Base-by-base conservation (phyloP, 257 asterid species). In the Echites panduratus region DNA sequence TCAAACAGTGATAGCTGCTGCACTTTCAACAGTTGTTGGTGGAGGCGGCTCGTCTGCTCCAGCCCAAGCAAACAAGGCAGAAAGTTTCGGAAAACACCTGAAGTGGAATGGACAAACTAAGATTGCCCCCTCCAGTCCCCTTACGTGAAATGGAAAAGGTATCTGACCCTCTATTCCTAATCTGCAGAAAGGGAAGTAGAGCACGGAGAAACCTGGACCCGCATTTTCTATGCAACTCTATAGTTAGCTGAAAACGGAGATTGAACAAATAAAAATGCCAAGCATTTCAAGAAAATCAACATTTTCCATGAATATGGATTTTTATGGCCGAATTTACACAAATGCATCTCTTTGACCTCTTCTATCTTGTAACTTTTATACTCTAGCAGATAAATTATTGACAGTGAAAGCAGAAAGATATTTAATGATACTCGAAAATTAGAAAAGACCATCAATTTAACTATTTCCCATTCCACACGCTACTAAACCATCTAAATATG, bases 1-100 rank as follows among this genome's bases (percentile, higher is more conserved):
- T 44, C 86, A 83, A 52, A 82, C 93, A 0, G 95, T 85, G 7
- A 73, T 93, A 75, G 96, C 88, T 32, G 90, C 96, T 40, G 94
- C 89, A 48, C 80, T 93, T 72, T 83, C 97, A 59, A 81, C 93
- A 40, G 79, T 89, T 95, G 85, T 84, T 43, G 78, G 78, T 61
- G 82, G 81, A 35, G 76, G 68, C 0, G 73, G 63, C 22, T 67
- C 77, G 8, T n/a, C 44, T 7, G 61, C 61, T 20, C 66, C 76
- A n/a, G 66, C 71, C 53, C 78, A 76, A 77, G 69, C 64, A n/a
- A 76, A 70, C 11, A 29, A 71, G 19, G 71, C 75, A 1, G 81
- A 79, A 48, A 71, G 48, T 66, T 56, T 68, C 2, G 85, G 79
- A 41, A 77, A 53, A 52, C 73, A 76, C 45, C 24, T 80, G 75